Base-by-base conservation (phyloP, 345 rosid genomes). In the Garcia nutans region DNA sequence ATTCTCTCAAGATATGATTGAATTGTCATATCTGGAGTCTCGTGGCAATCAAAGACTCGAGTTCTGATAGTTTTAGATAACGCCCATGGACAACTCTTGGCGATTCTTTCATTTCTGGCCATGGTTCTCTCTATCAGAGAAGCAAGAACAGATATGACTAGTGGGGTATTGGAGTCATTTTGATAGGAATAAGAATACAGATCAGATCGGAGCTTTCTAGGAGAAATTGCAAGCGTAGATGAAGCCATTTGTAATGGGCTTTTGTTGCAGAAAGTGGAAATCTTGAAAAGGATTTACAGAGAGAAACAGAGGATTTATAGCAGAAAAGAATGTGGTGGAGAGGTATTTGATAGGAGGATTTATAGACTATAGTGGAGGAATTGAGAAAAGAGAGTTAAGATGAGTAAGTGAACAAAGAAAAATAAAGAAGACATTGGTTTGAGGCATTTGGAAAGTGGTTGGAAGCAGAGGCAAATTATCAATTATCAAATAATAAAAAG, bases 1-100 rank as follows among this genome's bases (percentile, higher is more conserved):
- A 94, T 89, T 72, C 98, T 89, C 85, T 94, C 98, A 0, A 94
- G 82, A 71, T 91, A 94, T 0, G 94, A 89, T 72, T 88, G 94
- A 58, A 92, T 85, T 1, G 89, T 86, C 97, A 94, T 86, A 80
- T 92, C 98, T 8, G 98, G 98, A 31, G 89, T 74, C 76, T 94
- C 92, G 2, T 67, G 76, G 87, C 90, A 88, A 65, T 94, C 94
- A 61, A 94, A 94, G 66, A 89, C 86, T 67, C 88, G 76, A 72
- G 84, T 81, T 76, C 73, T 84, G 12, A 60, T 24, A 68, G 80
- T 84, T 45, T 71, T 87, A 1, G 84, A 78, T 76, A 75, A 33
- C 5, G 85, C 63, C 88, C 88, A 68, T 0, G 67, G 22, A 42
- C 84, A 81, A 67, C 78, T 83, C 80, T 82, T 81, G 69, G 79